Base-by-base conservation (phyloP, 129 eudicot species). In the Helianthus tuberosus region DNA sequence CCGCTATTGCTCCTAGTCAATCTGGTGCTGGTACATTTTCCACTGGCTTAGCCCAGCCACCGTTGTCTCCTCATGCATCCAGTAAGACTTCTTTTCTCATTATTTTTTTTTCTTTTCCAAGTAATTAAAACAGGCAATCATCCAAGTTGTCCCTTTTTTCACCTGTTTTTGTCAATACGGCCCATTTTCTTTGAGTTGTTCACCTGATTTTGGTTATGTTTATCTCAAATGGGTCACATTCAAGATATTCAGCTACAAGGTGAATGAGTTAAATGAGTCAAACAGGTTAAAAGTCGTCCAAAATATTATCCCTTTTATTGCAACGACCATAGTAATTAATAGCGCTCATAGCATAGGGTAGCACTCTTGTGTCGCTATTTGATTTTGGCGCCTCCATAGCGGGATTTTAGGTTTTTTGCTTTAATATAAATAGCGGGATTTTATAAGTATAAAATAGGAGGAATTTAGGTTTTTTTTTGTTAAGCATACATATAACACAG, bases 31-130 rank as follows among this genome's bases (percentile, higher is more conserved):
- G 85, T 48, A n/a, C 88, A 48, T 48, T 87, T 69, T 87, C 96
- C 69, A 44, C 87, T 5, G 87, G 89, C 74, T 75, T 89, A 82
- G 76, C 89, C 74, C 85, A 92, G 91, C 91, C 98, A 4, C 94
- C 94, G 3, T 74, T 85, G 47, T 84, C 96, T 75, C 96, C 98
- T 6, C 68, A 78, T 69, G 48, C 75, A 74, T 87, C 98, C 15
- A 84, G 96, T 92, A 89, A 83, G 86, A 20, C 61, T 23, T 32
- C 29, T 6, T 71, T 63, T 44, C 10, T 9, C 47, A 43, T 39
- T 63, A 8, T 49, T 17, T 20, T 35, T 38, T 35, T 43, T 15
- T 47, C 14, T 66, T 27, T 75, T 25, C 38, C 16, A 32, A 49
- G 1, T 1, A 35, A 23, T 20, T 3, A 44, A 14, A 36, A 6